phyloP scores from a whole-genome alignment of 2,329 filamentous ascomycete species.

The Pseudogymnoascus sp. region DNA sequence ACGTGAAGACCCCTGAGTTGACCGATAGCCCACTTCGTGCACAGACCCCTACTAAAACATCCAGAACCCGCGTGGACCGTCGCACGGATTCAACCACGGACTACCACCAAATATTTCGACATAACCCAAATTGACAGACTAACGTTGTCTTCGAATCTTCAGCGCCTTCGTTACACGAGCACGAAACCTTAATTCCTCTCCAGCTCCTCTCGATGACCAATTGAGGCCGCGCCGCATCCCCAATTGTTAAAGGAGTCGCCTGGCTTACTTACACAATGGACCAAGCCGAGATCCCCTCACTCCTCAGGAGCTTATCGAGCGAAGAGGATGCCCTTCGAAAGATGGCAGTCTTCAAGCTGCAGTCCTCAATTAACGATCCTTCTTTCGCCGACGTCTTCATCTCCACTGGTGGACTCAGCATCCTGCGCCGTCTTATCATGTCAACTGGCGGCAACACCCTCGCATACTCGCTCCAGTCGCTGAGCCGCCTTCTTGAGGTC shows the following conservation, averaged over 20 bases:
- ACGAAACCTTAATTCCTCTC: neutral
- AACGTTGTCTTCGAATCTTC: neutral
- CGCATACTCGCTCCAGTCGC: conserved; percentile 86
- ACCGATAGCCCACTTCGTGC: neutral
- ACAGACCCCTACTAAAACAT: conserved; percentile 7
- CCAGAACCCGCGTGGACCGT: conserved; percentile 5
- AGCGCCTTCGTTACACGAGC: neutral
- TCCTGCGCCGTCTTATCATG: conserved; percentile 78
- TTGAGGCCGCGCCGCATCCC: conserved; percentile 3
- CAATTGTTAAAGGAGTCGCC: neutral
- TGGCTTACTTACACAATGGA: conserved; percentile 43
- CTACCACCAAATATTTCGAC: neutral
- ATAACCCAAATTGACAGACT: neutral
- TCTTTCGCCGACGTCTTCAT: conserved; percentile 97
- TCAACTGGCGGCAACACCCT: conserved; percentile 85
- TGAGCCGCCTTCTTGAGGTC: conserved; percentile 82
- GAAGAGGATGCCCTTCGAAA: conserved; percentile 88
- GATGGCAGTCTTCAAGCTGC: conserved; percentile 98
- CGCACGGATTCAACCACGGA: neutral
- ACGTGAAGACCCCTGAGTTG: conserved; percentile 5
- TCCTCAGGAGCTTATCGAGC: conserved; percentile 58
- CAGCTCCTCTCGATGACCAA: conserved; percentile 3
- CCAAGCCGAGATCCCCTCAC: conserved; percentile 60
- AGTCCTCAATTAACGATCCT: conserved; percentile 90
- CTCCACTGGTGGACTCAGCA: conserved; percentile 73